These are phyloP conservation scores for Mycotypha africana DNA, from an alignment of 371 early-diverging fungal genomes.

Conservation along the genomic window DNA sequence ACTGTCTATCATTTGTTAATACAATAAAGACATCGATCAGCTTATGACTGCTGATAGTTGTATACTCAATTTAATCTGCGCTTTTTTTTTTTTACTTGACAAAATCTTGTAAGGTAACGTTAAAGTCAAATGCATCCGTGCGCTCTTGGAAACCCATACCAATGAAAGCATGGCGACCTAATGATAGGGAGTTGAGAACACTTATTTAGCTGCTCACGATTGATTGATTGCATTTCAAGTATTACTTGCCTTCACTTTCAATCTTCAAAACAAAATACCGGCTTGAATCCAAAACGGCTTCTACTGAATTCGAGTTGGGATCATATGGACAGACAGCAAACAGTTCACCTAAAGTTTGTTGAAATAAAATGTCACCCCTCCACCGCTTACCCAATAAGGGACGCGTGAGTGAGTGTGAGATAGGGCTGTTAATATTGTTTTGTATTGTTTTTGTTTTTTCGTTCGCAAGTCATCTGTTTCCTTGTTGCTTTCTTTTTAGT, in stretches of 20 bases:
- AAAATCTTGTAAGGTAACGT: slow-evolving; percentile 87
- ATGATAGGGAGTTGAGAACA: too few relatives aligned
- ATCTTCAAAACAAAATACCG: slow-evolving; percentile 91
- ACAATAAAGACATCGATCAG: too few relatives aligned
- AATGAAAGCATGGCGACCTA: slow-evolving; percentile 79
- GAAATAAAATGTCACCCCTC: too few relatives aligned
- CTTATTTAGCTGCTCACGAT: too few relatives aligned
- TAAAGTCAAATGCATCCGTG: slow-evolving; percentile 87
- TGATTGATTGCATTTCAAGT: too few relatives aligned
- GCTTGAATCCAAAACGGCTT: slow-evolving; percentile 84
- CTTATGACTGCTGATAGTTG: not conserved
- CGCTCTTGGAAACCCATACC: slow-evolving; percentile 90
- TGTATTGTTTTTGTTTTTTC: not conserved
- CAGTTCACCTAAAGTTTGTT: slow-evolving; percentile 71
- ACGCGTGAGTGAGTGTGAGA: too few relatives aligned
- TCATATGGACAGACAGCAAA: slow-evolving; percentile 85
- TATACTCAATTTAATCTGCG: not conserved
- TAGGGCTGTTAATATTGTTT: too few relatives aligned
- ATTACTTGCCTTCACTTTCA: slow-evolving; percentile 61
- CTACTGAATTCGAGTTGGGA: slow-evolving; percentile 67
- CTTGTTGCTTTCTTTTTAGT: not conserved
- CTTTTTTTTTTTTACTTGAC: slow-evolving; percentile 42
- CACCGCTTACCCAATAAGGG: too few relatives aligned
- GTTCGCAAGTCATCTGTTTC: too few relatives aligned
- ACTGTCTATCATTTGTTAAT: slow-evolving; percentile 35